A percentile compares a stretch with the other conserved stretches of the same genome.
Evolutionary conservation across 768 basidiomycete species (phyloP).

Genomic region (Tephrocybe sp.): DNA sequence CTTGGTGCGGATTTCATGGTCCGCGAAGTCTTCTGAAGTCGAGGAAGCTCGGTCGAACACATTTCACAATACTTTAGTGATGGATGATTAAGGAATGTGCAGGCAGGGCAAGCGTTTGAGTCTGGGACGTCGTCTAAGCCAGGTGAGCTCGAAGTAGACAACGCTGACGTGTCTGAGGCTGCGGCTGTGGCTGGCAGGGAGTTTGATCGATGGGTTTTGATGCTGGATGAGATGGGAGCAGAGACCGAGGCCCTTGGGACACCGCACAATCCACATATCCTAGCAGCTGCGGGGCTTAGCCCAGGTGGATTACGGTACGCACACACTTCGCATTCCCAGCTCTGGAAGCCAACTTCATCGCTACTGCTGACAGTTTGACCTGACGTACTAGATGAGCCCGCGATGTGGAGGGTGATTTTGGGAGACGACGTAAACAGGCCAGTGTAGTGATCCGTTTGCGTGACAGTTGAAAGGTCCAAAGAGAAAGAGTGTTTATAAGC

Average conservation of each 20-base stretch:
- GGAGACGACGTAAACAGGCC: constrained; percentile 88
- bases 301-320: constrained; percentile 79
- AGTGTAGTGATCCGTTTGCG: constrained; percentile 83
- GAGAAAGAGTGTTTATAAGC: constrained; percentile 59
- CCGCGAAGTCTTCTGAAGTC: constrained; percentile 14
- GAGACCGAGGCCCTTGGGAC: constrained; percentile 52
- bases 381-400: constrained; percentile 24
- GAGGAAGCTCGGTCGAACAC: constrained; percentile 69
- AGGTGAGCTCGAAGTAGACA: constrained; percentile 32
- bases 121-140: constrained; percentile 26
- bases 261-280: constrained; percentile 81
- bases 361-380: constrained; percentile 18
- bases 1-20: constrained; percentile 60
- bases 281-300: constrained; percentile 62
- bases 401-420: constrained; percentile 80
- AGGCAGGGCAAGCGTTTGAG: constrained; percentile 71
- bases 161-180: constrained; percentile 29
- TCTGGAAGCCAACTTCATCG: constrained; percentile 37
- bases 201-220: constrained; percentile 29
- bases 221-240: constrained; percentile 19
- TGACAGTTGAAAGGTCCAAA: constrained; percentile 60
- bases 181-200: constrained; percentile 40
- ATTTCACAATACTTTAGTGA: constrained; percentile 79
- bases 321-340: constrained; percentile 90
- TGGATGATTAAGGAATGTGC: constrained; percentile 90